phyloP scores from a whole-genome alignment of 305 asterid genomes.

The Solanum hybrid region DNA sequence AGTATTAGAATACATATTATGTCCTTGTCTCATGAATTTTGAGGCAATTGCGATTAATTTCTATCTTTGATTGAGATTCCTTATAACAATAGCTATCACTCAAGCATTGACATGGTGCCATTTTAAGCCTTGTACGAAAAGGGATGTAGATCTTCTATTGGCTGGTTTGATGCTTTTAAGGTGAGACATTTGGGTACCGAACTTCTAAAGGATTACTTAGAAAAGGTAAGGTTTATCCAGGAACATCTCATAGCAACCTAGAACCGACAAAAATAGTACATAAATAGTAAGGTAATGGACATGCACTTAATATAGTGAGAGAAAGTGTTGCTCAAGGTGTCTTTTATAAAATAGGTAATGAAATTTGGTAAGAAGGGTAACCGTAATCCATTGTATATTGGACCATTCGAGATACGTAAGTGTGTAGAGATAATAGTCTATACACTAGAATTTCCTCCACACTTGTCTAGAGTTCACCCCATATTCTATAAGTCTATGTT shows the following conservation, averaged over 20 bases:
- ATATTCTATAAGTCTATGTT: neutral
- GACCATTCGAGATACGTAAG: neutral
- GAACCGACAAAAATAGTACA: neutral
- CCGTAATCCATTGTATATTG: neutral
- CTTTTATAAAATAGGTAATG: neutral
- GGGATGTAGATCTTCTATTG: neutral
- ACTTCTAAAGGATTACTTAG: neutral
- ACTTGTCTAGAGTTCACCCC: no score
- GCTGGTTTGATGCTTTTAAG: neutral
- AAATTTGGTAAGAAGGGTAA: neutral
- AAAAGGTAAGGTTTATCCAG: neutral
- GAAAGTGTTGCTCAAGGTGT: neutral
- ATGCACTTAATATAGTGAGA: neutral
- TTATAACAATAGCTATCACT: neutral
- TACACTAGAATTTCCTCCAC: no score
- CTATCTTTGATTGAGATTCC: neutral
- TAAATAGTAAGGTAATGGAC: neutral
- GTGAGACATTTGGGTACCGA: neutral
- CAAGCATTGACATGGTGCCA: neutral
- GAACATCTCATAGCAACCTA: neutral
- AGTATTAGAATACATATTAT: neutral
- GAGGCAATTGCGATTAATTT: neutral
- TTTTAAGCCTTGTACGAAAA: neutral
- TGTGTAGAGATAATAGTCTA: neutral
- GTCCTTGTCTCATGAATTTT: neutral